Percentiles rank a stretch among this genome's conserved stretches.
phyloP scores from a whole-genome alignment of 306 rosid species.

The Vigna trinervia region DNA sequence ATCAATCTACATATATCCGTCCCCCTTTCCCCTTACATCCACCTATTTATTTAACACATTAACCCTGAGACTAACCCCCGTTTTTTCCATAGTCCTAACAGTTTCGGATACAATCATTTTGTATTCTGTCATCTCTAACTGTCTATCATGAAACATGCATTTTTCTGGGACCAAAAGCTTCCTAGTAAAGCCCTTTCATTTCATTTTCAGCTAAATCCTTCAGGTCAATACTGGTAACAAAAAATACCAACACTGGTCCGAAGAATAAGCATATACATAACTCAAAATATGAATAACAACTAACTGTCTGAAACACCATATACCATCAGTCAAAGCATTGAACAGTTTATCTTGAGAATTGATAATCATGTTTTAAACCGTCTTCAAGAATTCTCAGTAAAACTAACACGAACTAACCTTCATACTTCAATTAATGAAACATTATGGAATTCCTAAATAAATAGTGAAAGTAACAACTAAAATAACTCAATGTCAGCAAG shows the following conservation, averaged over 20 bases:
- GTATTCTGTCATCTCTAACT: not conserved
- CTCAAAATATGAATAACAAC: not conserved
- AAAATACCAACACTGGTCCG: not conserved
- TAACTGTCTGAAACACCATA: not conserved
- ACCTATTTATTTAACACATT: too few relatives aligned
- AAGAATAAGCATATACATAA: not conserved
- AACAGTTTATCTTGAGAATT: conserved; percentile 13
- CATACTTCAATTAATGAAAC: conserved; percentile 6
- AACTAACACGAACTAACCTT: conserved; percentile 5
- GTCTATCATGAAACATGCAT: not conserved
- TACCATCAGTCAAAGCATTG: conserved; percentile 23
- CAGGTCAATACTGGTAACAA: not conserved
- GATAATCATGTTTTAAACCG: not conserved
- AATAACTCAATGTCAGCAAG: conserved; percentile 34
- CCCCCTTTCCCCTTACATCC: too few relatives aligned
- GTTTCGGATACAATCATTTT: not conserved
- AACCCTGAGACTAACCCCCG: too few relatives aligned
- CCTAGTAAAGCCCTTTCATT: not conserved
- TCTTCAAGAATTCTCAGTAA: not conserved
- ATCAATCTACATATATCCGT: too few relatives aligned
- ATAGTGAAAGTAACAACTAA: conserved; percentile 1
- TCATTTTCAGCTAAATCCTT: not conserved
- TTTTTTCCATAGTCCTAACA: too few relatives aligned
- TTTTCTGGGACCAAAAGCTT: not conserved
- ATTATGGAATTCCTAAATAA: conserved; percentile 29